Conservation (phyloP, 768 basidiomycete genomes). For the Coprinellus micaceus region DNA sequence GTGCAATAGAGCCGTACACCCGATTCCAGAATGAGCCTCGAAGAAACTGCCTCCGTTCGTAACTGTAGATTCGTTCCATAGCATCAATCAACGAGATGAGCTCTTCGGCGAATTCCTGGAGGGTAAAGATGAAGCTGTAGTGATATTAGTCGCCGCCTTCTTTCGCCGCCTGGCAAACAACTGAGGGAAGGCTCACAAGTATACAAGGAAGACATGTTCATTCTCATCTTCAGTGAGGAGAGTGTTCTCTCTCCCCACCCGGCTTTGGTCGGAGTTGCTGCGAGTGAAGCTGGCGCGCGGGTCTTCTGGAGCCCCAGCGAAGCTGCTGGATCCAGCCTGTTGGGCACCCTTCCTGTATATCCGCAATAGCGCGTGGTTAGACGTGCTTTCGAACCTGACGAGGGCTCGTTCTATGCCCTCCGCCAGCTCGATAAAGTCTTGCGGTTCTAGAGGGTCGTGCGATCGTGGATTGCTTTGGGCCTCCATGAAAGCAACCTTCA, state of each 20-base stretch:
- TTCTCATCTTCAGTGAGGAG: conserved; percentile 50
- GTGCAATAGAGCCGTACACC: conserved; percentile 20
- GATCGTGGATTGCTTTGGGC: conserved; percentile 28
- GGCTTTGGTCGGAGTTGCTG: conserved; percentile 5
- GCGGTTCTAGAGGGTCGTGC: conserved; percentile 38
- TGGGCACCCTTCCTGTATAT: conserved; percentile 54
- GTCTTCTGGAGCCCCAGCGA: conserved; percentile 22
- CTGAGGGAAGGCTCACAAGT: conserved; percentile 62
- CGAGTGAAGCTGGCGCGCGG: neutral
- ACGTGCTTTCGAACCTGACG: conserved; percentile 74
- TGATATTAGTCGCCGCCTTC: neutral
- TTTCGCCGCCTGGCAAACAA: neutral
- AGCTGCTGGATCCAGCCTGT: neutral
- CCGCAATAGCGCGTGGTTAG: conserved; percentile 78
- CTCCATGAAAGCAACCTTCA: conserved; percentile 63
- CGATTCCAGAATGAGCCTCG: conserved; percentile 38
- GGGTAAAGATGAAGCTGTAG: conserved; percentile 86
- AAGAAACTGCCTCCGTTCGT: conserved; percentile 48
- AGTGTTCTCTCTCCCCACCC: conserved; percentile 26
- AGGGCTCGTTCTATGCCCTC: conserved; percentile 68
- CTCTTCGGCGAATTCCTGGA: conserved; percentile 92
- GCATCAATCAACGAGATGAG: conserved; percentile 78
- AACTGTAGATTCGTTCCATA: conserved; percentile 72
- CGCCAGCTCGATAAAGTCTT: conserved; percentile 63
- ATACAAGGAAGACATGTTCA: conserved; percentile 84